These are phyloP conservation scores for Russula sp. DNA, from an alignment of 768 basidiomycete species.

Conservation along the genomic window DNA sequence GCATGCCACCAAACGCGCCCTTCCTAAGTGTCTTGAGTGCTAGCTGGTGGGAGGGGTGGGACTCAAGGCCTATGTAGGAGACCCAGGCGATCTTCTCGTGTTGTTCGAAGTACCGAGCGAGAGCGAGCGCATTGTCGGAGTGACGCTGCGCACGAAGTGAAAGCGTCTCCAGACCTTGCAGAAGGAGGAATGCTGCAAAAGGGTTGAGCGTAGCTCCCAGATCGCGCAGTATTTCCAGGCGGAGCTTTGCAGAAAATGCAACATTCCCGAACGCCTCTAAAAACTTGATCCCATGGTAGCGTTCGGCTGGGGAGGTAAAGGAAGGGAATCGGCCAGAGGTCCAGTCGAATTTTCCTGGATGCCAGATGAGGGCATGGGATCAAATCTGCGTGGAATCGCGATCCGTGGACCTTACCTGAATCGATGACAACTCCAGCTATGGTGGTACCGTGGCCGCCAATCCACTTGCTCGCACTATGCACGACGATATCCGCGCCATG, in stretches of 20 bases:
- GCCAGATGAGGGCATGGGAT: neutral
- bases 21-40: slow-evolving; percentile 52
- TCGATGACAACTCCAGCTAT: slow-evolving; percentile 75
- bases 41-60: slow-evolving; percentile 53
- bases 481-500: slow-evolving; percentile 77
- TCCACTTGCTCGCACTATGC: slow-evolving; percentile 82
- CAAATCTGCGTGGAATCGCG: neutral
- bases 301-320: slow-evolving; percentile 69
- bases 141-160: slow-evolving; percentile 67
- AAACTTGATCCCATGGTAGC: slow-evolving; percentile 68
- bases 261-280: slow-evolving; percentile 57
- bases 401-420: slow-evolving; percentile 40
- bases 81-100: slow-evolving; percentile 72
- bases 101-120: slow-evolving; percentile 57
- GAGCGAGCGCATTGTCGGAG: slow-evolving; percentile 58
- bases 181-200: slow-evolving; percentile 64
- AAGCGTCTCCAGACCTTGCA: slow-evolving; percentile 78
- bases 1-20: slow-evolving; percentile 60
- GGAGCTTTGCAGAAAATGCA: slow-evolving; percentile 61
- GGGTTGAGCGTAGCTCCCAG: slow-evolving; percentile 62
- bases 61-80: slow-evolving; percentile 63
- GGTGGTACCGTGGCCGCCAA: slow-evolving; percentile 74
- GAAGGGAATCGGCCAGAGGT: slow-evolving; percentile 63
- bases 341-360: slow-evolving; percentile 67
- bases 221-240: slow-evolving; percentile 59